phyloP scores from a whole-genome alignment of 768 basidiomycete genomes.

The Tulasnella sp. region DNA sequence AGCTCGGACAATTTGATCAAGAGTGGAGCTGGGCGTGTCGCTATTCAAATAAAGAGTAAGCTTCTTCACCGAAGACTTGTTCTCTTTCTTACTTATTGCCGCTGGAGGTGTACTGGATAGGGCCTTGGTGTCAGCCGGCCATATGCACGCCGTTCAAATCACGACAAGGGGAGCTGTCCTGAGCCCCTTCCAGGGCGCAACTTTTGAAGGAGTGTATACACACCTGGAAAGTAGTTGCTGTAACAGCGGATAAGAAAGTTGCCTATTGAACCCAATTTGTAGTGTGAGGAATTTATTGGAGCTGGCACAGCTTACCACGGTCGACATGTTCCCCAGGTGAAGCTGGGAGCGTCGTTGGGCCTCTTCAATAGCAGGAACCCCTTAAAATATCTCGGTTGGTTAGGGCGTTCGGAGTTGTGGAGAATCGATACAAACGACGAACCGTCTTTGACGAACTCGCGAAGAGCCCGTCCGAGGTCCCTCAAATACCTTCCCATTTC shows the following conservation, averaged over 20 bases:
- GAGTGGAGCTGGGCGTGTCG: not conserved
- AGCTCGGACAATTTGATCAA: conserved; percentile 19
- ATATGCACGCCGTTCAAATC: not conserved
- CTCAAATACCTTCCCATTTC: conserved; percentile 74
- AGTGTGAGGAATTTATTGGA: no score
- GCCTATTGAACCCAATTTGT: not conserved
- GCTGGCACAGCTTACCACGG: not conserved
- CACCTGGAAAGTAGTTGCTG: conserved; percentile 14
- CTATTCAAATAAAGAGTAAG: no score
- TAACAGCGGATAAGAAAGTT: not conserved
- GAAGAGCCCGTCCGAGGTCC: conserved; percentile 59
- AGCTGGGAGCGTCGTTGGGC: conserved; percentile 12
- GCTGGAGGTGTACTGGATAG: not conserved
- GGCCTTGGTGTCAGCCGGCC: not conserved
- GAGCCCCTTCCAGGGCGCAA: no score
- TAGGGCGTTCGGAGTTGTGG: no score
- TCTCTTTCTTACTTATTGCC: not conserved
- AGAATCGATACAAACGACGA: not conserved
- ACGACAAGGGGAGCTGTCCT: no score
- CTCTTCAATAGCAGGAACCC: conserved; percentile 66
- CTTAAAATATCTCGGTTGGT: conserved; percentile 35
- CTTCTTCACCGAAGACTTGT: no score
- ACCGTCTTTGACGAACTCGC: conserved; percentile 74
- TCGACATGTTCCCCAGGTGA: conserved; percentile 16
- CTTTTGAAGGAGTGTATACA: no score